Evolutionary conservation across 2,329 filamentous ascomycete genomes (phyloP).

Genomic region (Lachnellula willkommii): DNA sequence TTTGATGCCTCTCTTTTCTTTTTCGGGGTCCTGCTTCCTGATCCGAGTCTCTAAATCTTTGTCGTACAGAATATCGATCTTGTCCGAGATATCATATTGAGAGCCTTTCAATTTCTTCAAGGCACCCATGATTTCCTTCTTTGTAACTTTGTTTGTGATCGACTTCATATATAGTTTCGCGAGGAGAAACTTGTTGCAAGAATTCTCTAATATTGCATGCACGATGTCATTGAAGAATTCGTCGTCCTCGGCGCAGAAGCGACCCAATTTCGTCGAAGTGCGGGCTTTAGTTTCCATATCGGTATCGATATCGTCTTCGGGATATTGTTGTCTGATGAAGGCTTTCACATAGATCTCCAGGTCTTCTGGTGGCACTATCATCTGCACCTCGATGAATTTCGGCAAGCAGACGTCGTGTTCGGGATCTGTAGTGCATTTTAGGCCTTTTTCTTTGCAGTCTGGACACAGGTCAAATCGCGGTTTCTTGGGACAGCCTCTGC

Average conservation of each 20-base stretch:
- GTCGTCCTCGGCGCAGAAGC: slow-evolving; percentile 3
- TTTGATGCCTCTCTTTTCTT: slow-evolving; percentile 28
- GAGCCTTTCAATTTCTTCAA: slow-evolving; percentile 2
- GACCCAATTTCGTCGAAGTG: background rate
- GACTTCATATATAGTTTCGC: slow-evolving; percentile 13
- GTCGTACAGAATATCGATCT: slow-evolving; percentile 37
- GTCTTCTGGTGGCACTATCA: slow-evolving; percentile 7
- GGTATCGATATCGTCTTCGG: background rate
- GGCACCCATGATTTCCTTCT: slow-evolving; percentile 8
- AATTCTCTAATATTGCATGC: slow-evolving; percentile 7
- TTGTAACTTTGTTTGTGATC: slow-evolving; percentile 3
- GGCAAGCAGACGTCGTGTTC: slow-evolving; percentile 5
- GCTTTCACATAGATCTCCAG: slow-evolving; percentile 6
- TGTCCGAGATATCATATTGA: slow-evolving; percentile 14
- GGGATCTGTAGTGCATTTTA: slow-evolving; percentile 1
- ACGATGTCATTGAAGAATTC: slow-evolving; percentile 5
- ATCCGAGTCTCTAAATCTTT: slow-evolving; percentile 38
- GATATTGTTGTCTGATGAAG: slow-evolving; percentile 10
- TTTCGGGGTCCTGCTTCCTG: slow-evolving; percentile 31
- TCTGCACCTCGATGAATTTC: slow-evolving; percentile 5
- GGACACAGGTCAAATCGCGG: slow-evolving; percentile 10
- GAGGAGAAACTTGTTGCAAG: slow-evolving; percentile 11
- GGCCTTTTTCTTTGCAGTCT: background rate
- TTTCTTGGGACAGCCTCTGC: slow-evolving; percentile 7
- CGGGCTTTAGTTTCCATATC: slow-evolving; percentile 1